These are phyloP conservation scores for Petrea volubilis DNA, from an alignment of 257 asterid genomes.

Conservation along the genomic window DNA sequence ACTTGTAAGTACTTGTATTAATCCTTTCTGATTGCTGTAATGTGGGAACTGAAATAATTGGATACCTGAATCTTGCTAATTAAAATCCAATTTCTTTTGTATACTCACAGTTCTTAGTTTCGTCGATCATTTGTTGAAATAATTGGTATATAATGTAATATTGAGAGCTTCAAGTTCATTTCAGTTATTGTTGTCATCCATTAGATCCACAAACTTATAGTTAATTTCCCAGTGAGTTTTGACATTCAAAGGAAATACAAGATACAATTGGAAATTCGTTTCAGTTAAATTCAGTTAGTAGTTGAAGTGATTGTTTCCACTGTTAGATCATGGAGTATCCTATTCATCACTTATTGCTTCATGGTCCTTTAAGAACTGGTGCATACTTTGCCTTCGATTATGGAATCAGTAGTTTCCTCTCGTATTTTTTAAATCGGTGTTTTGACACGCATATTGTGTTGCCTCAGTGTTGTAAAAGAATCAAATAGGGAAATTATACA, in stretches of 20 bases:
- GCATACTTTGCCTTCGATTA: background rate
- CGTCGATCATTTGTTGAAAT: background rate
- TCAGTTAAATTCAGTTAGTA: conserved; percentile 2
- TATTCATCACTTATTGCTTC: background rate
- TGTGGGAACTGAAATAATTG: conserved; percentile 14
- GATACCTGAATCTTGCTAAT: background rate
- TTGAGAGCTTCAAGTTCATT: background rate
- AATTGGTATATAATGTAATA: background rate
- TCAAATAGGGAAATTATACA: conserved; percentile 3
- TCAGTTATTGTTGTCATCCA: background rate
- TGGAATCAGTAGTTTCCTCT: background rate
- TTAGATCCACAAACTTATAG: background rate
- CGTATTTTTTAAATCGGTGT: background rate
- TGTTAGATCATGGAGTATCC: background rate
- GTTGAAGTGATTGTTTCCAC: background rate
- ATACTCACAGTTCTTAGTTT: background rate
- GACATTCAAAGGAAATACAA: background rate
- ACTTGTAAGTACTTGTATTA: background rate
- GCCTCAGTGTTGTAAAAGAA: conserved; percentile 19
- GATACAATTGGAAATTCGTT: background rate
- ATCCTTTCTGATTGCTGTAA: conserved; percentile 15
- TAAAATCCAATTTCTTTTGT: background rate
- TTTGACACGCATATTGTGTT: background rate
- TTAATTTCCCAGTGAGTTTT: background rate
- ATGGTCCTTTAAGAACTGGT: background rate